A percentile compares a stretch with the other conserved stretches of the same genome.
These are phyloP conservation scores for Boletellus sp. DNA, from an alignment of 768 basidiomycete species.

Conservation along the genomic window DNA sequence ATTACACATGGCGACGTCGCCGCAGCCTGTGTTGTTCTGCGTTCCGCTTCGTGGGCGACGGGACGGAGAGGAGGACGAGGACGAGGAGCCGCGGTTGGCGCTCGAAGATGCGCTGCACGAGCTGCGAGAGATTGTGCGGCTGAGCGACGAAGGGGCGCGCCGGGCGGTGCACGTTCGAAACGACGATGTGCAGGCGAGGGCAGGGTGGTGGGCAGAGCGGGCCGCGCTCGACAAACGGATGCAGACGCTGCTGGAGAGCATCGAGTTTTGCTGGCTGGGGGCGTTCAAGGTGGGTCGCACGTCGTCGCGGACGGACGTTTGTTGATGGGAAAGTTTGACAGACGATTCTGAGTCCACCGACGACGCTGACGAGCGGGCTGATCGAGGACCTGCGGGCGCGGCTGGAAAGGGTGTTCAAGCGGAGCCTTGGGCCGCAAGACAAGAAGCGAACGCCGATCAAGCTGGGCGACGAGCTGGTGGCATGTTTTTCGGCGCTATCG, in stretches of 20 bases:
- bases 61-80: conserved; percentile 66
- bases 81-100: conserved; percentile 57
- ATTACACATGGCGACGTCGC: conserved; percentile 49
- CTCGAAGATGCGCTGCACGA: conserved; percentile 73
- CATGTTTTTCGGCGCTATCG: conserved; percentile 81
- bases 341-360: conserved; percentile 60
- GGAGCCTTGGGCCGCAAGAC: conserved; percentile 56
- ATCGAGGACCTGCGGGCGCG: conserved; percentile 58
- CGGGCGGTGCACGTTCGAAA: conserved; percentile 67
- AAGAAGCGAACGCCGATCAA: conserved; percentile 53
- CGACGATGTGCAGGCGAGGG: conserved; percentile 59
- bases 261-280: conserved; percentile 97
- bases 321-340: conserved; percentile 24
- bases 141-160: conserved; percentile 74
- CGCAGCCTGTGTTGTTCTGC: conserved; percentile 74
- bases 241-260: conserved; percentile 68
- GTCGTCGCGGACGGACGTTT: not conserved
- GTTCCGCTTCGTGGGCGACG: conserved; percentile 83
- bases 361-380: conserved; percentile 39
- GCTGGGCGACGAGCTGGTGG: conserved; percentile 72
- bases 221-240: conserved; percentile 72
- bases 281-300: conserved; percentile 79
- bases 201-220: conserved; percentile 86
- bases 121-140: conserved; percentile 72
- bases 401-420: conserved; percentile 74